These are phyloP conservation scores for Fusarium pseudograminearum DNA, from an alignment of 2,329 filamentous ascomycete species.

Conservation along the genomic window DNA sequence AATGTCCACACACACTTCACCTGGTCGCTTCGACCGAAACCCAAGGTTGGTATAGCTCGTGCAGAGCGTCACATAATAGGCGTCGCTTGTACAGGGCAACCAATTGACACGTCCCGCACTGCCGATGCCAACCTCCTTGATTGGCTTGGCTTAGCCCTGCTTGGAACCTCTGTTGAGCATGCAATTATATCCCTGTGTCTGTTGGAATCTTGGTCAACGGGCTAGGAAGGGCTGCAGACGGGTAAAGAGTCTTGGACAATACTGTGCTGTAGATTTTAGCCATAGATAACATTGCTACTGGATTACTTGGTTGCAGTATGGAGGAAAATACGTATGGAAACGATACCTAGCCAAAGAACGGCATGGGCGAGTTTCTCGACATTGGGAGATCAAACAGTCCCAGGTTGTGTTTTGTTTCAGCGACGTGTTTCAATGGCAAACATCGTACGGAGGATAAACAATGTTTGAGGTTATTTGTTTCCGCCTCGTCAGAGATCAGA, in stretches of 20 bases:
- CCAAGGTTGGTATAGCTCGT: slow-evolving; percentile 26
- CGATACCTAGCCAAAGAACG: not conserved
- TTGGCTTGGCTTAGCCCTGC: slow-evolving; percentile 36
- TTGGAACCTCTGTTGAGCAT: slow-evolving; percentile 18
- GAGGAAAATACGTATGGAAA: not conserved
- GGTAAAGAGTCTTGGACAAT: slow-evolving; percentile 31
- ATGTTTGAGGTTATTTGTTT: not conserved
- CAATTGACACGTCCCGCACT: slow-evolving; percentile 20
- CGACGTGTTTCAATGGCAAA: not conserved
- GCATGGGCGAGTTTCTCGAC: not conserved
- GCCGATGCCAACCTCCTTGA: slow-evolving; percentile 15
- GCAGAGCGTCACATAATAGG: slow-evolving; percentile 23
- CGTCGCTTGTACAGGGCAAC: slow-evolving; percentile 18
- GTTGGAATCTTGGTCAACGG: slow-evolving; percentile 20
- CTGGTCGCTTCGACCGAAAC: slow-evolving; percentile 8
- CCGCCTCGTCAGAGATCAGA: not conserved
- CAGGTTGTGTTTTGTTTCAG: not conserved
- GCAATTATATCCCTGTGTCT: slow-evolving; percentile 22
- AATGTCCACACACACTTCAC: not conserved
- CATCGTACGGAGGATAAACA: not conserved
- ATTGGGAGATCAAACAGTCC: not conserved
- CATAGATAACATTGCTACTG: not conserved
- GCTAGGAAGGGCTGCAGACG: slow-evolving; percentile 23
- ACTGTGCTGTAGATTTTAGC: slow-evolving; percentile 10
- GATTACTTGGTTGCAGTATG: not conserved